These are phyloP conservation scores for Copromyces sp. DNA, from an alignment of 495 filamentous ascomycete species.

Conservation along the genomic window DNA sequence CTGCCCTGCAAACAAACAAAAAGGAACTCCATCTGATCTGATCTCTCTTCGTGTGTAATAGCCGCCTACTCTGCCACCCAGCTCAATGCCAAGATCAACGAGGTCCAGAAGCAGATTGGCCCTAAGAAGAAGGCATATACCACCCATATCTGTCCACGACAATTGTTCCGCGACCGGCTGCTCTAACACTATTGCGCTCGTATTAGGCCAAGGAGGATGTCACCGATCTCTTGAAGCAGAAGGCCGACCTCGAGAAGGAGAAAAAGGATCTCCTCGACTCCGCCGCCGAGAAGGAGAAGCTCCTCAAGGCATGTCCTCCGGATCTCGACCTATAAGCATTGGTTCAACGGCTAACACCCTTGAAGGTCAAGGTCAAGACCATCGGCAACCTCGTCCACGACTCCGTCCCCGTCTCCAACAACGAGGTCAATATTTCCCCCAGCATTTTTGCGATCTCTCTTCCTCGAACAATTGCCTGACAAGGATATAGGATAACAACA, in stretches of 20 bases:
- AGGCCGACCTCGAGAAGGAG: constrained; percentile 62
- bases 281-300: constrained; percentile 61
- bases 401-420: constrained; percentile 79
- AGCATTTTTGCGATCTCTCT: background rate
- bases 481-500: constrained; percentile 58
- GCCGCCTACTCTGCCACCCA: constrained; percentile 65
- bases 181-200: background rate
- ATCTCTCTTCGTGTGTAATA: background rate
- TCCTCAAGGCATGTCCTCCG: constrained; percentile 32
- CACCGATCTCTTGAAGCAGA: constrained; percentile 66
- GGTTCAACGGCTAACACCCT: background rate
- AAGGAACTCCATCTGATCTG: background rate
- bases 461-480: constrained; percentile 2
- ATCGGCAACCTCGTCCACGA: constrained; percentile 94
- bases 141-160: constrained; percentile 3
- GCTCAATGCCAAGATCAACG: constrained; percentile 74
- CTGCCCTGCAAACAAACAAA: background rate
- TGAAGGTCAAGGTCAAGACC: constrained; percentile 61
- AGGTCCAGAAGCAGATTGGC: constrained; percentile 79
- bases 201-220: constrained; percentile 77
- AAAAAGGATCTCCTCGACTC: constrained; percentile 68
- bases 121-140: constrained; percentile 73
- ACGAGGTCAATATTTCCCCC: constrained; percentile 48
- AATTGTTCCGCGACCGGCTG: background rate
- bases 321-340: background rate